Percentiles rank a stretch among this genome's conserved stretches.
These are phyloP conservation scores for Alisma plantagoaquatica DNA, from an alignment of 106 monocot species.

Conservation along the genomic window DNA sequence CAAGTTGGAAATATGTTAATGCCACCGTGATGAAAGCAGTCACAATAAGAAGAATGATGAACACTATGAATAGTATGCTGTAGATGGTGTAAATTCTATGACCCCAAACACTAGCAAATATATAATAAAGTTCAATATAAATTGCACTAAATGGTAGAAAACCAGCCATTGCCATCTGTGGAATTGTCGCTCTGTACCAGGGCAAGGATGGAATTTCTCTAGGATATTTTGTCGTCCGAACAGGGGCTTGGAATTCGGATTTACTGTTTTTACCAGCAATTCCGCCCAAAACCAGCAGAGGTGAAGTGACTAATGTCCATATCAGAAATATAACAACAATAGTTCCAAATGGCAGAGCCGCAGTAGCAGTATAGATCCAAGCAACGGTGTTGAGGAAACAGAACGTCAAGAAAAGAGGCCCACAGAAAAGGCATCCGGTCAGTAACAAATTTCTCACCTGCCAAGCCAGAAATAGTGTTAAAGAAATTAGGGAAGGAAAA, in stretches of 20 bases:
- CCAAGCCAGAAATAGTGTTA: slow-evolving; percentile 1
- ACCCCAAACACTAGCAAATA: slow-evolving; percentile 77
- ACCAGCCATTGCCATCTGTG: slow-evolving; percentile 77
- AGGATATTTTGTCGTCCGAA: slow-evolving; percentile 62
- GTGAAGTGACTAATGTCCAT: slow-evolving; percentile 67
- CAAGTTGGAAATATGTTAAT: slow-evolving; percentile 72
- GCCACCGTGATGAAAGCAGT: slow-evolving; percentile 82
- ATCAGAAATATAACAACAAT: slow-evolving; percentile 69
- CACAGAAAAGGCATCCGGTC: slow-evolving; percentile 61
- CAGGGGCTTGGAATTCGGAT: slow-evolving; percentile 57
- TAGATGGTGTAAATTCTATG: slow-evolving; percentile 73
- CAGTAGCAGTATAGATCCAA: slow-evolving; percentile 54
- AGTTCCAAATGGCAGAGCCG: slow-evolving; percentile 68
- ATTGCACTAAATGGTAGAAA: slow-evolving; percentile 80
- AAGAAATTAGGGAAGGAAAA: no score
- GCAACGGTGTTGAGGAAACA: slow-evolving; percentile 78
- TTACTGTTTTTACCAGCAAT: slow-evolving; percentile 72
- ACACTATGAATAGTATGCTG: slow-evolving; percentile 73
- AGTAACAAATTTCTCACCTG: slow-evolving; percentile 67
- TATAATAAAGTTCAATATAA: slow-evolving; percentile 78
- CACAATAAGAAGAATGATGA: slow-evolving; percentile 66
- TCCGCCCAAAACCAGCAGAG: slow-evolving; percentile 64
- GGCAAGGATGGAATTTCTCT: slow-evolving; percentile 58
- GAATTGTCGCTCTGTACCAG: slow-evolving; percentile 52
- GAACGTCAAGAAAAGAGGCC: slow-evolving; percentile 71